Percentiles rank a stretch among this genome's conserved stretches.
phyloP scores from a whole-genome alignment of 768 basidiomycete genomes.

The Rhodotorula kratochvilovae region DNA sequence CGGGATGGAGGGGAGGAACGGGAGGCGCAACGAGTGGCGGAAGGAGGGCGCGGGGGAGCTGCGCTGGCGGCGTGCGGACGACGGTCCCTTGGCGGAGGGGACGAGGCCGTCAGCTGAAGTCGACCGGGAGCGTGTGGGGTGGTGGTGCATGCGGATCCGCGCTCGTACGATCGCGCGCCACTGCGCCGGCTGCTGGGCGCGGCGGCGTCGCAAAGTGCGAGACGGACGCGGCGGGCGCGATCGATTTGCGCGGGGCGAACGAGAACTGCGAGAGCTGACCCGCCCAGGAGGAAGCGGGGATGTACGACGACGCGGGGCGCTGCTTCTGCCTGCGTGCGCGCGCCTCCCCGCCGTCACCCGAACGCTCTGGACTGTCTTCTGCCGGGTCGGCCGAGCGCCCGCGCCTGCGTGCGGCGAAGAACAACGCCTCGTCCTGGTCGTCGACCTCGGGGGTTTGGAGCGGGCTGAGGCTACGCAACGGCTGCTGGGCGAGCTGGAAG shows the following conservation, averaged over 20 bases:
- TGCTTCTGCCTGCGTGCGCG: not conserved
- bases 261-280: constrained; percentile 13
- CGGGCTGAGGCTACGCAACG: not conserved
- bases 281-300: constrained; percentile 14
- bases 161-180: not conserved
- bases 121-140: not conserved
- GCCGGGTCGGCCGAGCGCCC: not conserved
- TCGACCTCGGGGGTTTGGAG: not conserved
- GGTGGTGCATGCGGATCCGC: not conserved
- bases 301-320: constrained; percentile 2
- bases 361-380: not conserved
- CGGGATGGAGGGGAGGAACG: constrained; percentile 31
- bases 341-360: too few relatives aligned
- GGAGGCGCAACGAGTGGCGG: constrained; percentile 17
- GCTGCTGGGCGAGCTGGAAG: not conserved
- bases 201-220: fast-evolving
- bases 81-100: not conserved
- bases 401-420: not conserved
- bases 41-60: not conserved
- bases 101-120: not conserved
- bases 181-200: not conserved
- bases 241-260: not conserved
- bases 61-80: not conserved
- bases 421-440: not conserved
- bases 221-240: not conserved